Conservation (phyloP, 2,329 filamentous ascomycete species). For the Pezicula rhizophila region DNA sequence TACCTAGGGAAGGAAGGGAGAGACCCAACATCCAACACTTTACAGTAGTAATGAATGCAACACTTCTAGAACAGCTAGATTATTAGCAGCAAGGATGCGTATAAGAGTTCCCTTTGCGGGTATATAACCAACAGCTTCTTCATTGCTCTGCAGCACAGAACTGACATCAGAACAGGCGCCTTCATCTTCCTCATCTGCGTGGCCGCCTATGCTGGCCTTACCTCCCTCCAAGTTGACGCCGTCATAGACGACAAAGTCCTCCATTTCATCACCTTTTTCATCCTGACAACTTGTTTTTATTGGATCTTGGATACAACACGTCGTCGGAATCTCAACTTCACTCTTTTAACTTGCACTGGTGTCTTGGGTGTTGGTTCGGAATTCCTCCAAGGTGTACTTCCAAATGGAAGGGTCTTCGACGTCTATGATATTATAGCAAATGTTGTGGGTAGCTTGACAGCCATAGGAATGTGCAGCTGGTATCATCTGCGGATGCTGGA, state of each 20-base stretch:
- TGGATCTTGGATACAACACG: constrained; percentile 93
- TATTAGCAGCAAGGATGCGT: constrained; percentile 51
- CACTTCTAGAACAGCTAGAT: neutral
- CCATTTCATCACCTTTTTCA: constrained; percentile 83
- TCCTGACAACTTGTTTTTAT: constrained; percentile 84
- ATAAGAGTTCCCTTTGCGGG: constrained; percentile 86
- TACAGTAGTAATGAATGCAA: constrained; percentile 1
- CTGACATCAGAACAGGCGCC: constrained; percentile 43
- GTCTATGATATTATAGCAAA: constrained; percentile 85
- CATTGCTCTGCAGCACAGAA: constrained; percentile 2
- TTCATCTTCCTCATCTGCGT: constrained; percentile 67
- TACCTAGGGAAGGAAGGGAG: neutral
- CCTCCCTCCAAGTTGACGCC: constrained; percentile 48
- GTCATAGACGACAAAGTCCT: constrained; percentile 83
- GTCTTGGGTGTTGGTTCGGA: constrained; percentile 67
- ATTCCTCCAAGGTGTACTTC: constrained; percentile 68
- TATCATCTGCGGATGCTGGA: constrained; percentile 97
- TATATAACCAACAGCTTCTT: constrained; percentile 35
- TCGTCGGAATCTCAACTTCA: constrained; percentile 77
- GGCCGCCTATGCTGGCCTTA: constrained; percentile 75
- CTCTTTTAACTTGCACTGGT: constrained; percentile 72
- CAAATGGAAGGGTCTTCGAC: constrained; percentile 67
- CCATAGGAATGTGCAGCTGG: constrained; percentile 72
- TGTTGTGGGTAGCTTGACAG: constrained; percentile 67
- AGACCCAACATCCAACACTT: neutral